These are phyloP conservation scores for Chaetomidium leptoderma DNA, from an alignment of 495 filamentous ascomycete genomes.

Conservation along the genomic window DNA sequence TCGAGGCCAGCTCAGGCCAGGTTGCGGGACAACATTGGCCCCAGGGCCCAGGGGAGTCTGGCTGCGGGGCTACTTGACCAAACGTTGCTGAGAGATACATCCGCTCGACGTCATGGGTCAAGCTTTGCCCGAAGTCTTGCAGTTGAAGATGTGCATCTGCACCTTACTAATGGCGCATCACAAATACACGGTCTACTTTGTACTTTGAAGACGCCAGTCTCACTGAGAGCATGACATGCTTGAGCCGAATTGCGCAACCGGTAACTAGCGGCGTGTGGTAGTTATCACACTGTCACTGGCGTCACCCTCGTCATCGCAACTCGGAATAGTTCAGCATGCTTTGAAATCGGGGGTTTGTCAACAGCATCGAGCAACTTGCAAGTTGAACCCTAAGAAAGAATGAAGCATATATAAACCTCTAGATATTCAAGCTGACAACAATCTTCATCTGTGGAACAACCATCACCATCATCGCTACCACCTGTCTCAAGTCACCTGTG, in stretches of 20 bases:
- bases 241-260: conserved; percentile 17
- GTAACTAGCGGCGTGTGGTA: neutral
- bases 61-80: too few relatives aligned
- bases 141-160: neutral
- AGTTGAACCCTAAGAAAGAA: neutral
- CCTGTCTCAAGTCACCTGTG: neutral
- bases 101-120: neutral
- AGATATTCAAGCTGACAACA: neutral
- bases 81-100: neutral
- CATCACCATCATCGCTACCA: neutral
- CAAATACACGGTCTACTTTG: neutral
- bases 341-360: conserved; percentile 11
- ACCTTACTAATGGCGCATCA: neutral
- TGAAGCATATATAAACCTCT: neutral
- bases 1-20: neutral
- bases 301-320: too few relatives aligned
- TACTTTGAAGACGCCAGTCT: neutral
- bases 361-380: neutral
- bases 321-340: conserved; percentile 4
- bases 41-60: too few relatives aligned
- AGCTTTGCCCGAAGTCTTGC: neutral
- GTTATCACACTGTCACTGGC: neutral
- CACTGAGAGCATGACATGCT: conserved; percentile 2
- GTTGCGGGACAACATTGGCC: conserved; percentile 14
- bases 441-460: neutral